phyloP scores from a whole-genome alignment of 129 eudicot genomes.

The Mikania micrantha region DNA sequence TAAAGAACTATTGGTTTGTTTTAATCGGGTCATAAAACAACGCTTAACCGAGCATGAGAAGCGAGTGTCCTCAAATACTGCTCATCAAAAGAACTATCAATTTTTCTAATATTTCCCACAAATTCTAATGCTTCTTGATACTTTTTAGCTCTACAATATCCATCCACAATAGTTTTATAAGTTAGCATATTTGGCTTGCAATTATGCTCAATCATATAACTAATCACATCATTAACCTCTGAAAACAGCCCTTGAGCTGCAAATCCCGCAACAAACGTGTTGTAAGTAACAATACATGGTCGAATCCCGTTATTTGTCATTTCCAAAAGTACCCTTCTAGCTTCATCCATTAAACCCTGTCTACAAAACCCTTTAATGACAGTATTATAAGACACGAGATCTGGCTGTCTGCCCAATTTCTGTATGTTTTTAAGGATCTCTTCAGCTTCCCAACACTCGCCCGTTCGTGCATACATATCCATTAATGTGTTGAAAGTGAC shows the following conservation, averaged over 20 bases:
- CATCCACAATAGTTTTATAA: conserved; percentile 76
- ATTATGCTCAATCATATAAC: conserved; percentile 80
- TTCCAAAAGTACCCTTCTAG: conserved; percentile 68
- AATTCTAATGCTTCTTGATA: conserved; percentile 77
- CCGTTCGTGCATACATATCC: conserved; percentile 90
- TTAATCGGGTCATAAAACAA: conserved; percentile 38
- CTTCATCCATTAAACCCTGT: conserved; percentile 91
- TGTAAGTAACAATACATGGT: conserved; percentile 86
- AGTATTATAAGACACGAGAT: conserved; percentile 88
- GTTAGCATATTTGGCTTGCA: conserved; percentile 86
- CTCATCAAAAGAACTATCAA: conserved; percentile 48
- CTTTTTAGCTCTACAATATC: conserved; percentile 78
- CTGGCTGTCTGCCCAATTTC: conserved; percentile 60
- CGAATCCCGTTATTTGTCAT: conserved; percentile 78
- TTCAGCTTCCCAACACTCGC: conserved; percentile 94
- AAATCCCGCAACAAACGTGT: conserved; percentile 87
- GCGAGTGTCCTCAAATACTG: conserved; percentile 52
- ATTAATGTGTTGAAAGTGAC: conserved; percentile 84
- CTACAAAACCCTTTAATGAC: conserved; percentile 95
- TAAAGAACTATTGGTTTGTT: background rate
- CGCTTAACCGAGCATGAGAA: conserved; percentile 41
- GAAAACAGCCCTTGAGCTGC: conserved; percentile 60
- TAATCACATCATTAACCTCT: conserved; percentile 73
- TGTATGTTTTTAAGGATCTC: conserved; percentile 58
- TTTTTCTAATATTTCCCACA: conserved; percentile 56